Conservation (phyloP, 2,329 filamentous ascomycete genomes). For the Paramyrothecium sp. region DNA sequence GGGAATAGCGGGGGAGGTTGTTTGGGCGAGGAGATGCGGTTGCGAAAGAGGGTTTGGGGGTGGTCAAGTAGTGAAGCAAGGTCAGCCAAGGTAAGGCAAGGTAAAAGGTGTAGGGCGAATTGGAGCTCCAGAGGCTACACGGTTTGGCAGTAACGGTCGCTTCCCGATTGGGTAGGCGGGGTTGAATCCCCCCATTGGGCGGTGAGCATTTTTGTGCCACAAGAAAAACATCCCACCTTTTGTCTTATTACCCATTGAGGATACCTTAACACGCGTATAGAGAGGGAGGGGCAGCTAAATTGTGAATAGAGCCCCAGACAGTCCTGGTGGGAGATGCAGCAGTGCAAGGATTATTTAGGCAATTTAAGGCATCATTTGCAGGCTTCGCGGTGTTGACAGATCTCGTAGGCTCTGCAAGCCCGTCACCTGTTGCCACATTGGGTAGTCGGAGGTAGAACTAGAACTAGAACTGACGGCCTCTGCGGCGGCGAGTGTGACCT, state of each 20-base stretch:
- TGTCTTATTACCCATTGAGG: neutral
- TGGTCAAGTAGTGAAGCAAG: neutral
- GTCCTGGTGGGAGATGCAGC: too few relatives aligned
- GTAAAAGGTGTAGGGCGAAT: neutral
- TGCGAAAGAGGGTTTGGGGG: neutral
- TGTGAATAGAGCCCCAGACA: too few relatives aligned
- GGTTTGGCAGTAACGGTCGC: neutral
- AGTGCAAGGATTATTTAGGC: too few relatives aligned
- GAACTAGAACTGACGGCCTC: too few relatives aligned
- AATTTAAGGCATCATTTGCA: too few relatives aligned
- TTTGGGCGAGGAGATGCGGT: neutral
- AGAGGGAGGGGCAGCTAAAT: neutral
- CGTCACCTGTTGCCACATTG: too few relatives aligned
- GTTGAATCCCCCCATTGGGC: neutral
- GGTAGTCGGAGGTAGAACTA: too few relatives aligned
- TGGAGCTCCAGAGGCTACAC: neutral
- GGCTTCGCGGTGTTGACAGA: too few relatives aligned
- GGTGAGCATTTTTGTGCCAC: neutral
- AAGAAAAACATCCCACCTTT: neutral
- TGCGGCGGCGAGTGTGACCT: too few relatives aligned
- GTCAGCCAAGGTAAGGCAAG: neutral
- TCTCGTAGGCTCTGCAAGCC: too few relatives aligned
- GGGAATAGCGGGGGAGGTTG: slow-evolving; percentile 2
- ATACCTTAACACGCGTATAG: neutral
- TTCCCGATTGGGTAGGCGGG: neutral